A percentile compares a stretch with the other conserved stretches of the same genome.
Conservation (phyloP, 139 green algal species). For the Eudorina sp. region DNA sequence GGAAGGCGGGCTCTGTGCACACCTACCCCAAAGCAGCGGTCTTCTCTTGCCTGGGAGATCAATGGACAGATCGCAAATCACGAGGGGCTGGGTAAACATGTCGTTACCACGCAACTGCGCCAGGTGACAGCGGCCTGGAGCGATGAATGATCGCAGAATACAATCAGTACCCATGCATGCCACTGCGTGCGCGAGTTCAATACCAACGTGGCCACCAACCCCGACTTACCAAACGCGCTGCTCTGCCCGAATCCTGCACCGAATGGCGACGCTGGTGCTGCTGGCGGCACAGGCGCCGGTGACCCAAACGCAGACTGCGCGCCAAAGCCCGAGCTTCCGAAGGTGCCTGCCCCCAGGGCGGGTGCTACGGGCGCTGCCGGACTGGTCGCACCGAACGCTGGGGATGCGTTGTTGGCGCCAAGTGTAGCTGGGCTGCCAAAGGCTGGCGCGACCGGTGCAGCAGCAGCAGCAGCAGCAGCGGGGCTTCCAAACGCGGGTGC, state of each 20-base stretch:
- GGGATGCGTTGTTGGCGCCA: background rate
- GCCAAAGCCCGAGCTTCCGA: background rate
- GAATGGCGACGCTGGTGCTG: slow-evolving; percentile 10
- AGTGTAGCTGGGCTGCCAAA: background rate
- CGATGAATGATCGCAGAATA: no score
- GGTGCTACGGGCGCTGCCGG: background rate
- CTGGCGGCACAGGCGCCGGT: slow-evolving; percentile 8
- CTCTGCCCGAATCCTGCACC: slow-evolving; percentile 12
- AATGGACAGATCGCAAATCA: no score
- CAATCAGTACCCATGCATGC: no score
- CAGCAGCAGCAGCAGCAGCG: slow-evolving; percentile 10
- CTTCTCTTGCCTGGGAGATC: no score
- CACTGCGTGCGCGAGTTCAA: no score
- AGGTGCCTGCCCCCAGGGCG: background rate
- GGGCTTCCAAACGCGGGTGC: slow-evolving; percentile 15
- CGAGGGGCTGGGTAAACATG: no score
- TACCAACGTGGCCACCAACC: background rate
- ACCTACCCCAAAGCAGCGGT: no score
- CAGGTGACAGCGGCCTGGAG: no score
- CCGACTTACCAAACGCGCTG: slow-evolving; percentile 5
- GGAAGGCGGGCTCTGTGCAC: no score
- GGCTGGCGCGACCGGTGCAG: background rate
- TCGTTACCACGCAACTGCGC: no score
- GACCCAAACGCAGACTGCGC: slow-evolving; percentile 14
- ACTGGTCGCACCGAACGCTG: background rate